phyloP scores from a whole-genome alignment of 257 asterid genomes.

The Perilla frutescens region DNA sequence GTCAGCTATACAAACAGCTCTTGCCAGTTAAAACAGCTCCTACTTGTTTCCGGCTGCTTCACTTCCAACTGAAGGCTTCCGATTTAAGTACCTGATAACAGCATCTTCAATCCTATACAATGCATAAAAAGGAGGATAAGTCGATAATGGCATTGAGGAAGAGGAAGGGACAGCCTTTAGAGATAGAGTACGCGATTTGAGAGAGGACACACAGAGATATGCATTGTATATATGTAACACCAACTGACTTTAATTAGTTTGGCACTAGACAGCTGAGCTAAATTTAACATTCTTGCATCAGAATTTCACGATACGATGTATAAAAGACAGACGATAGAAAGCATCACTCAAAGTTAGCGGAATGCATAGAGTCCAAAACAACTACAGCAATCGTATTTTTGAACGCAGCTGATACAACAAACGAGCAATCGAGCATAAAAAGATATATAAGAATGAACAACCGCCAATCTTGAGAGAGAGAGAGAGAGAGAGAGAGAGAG shows the following conservation, averaged over 20 bases:
- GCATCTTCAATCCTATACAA: constrained; percentile 74
- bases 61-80: constrained; percentile 55
- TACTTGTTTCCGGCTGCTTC: constrained; percentile 50
- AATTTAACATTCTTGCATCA: background rate
- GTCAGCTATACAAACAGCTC: constrained; percentile 32
- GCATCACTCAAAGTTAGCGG: background rate
- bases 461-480: no score
- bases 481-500: no score
- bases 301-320: background rate
- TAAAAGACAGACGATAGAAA: background rate
- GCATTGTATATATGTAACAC: constrained; percentile 4
- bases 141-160: background rate
- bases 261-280: no score
- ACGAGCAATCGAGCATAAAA: background rate
- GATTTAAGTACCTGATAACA: constrained; percentile 70
- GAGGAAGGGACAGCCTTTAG: no score
- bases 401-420: background rate
- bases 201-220: background rate
- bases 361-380: background rate
- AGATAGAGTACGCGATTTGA: no score
- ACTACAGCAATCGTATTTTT: background rate
- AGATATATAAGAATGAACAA: background rate
- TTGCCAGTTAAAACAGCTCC: constrained; percentile 4
- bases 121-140: constrained; percentile 25
- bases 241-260: background rate